phyloP scores from a whole-genome alignment of 495 filamentous ascomycete species.

The Friedmanniomyces simplex region DNA sequence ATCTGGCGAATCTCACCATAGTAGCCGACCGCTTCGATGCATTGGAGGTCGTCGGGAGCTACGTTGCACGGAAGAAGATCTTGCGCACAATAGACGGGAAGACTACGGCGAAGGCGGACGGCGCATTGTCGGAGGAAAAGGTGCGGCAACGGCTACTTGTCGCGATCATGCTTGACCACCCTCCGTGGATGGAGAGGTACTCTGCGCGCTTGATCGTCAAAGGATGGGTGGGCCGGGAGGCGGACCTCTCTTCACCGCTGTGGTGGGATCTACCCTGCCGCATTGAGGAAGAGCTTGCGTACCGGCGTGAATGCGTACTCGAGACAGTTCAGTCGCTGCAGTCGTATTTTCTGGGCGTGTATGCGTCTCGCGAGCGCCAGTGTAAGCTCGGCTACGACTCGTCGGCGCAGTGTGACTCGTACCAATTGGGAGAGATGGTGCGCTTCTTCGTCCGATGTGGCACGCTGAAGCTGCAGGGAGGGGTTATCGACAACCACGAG shows the following conservation, averaged over 20 bases:
- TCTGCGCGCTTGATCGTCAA: slow-evolving; percentile 53
- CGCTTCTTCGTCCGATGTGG: slow-evolving; percentile 55
- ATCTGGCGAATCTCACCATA: slow-evolving; percentile 53
- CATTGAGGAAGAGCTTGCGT: slow-evolving; percentile 68
- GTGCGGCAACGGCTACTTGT: slow-evolving; percentile 55
- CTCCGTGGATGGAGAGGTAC: slow-evolving; percentile 40
- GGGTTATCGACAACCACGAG: slow-evolving; percentile 27
- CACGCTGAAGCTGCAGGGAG: slow-evolving; percentile 33
- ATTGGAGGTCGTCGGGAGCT: slow-evolving; percentile 36
- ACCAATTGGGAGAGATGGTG: slow-evolving; percentile 76
- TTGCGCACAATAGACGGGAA: slow-evolving; percentile 28
- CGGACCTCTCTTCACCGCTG: slow-evolving; percentile 35
- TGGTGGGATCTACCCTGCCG: slow-evolving; percentile 69
- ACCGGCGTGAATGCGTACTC: slow-evolving; percentile 58
- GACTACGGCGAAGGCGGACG: slow-evolving; percentile 28
- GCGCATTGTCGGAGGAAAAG: slow-evolving; percentile 40
- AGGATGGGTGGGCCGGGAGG: slow-evolving; percentile 49
- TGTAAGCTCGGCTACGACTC: slow-evolving; percentile 71
- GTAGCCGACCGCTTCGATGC: slow-evolving; percentile 57
- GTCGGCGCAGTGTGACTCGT: slow-evolving; percentile 67
- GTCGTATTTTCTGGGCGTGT: slow-evolving; percentile 58
- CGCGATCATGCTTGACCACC: slow-evolving; percentile 47
- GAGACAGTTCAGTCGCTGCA: slow-evolving; percentile 69
- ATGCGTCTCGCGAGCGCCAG: slow-evolving; percentile 48
- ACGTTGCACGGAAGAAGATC: slow-evolving; percentile 34